Conservation (phyloP, 192 early-diverging fungal species). For the Backusella parvicylindrica region DNA sequence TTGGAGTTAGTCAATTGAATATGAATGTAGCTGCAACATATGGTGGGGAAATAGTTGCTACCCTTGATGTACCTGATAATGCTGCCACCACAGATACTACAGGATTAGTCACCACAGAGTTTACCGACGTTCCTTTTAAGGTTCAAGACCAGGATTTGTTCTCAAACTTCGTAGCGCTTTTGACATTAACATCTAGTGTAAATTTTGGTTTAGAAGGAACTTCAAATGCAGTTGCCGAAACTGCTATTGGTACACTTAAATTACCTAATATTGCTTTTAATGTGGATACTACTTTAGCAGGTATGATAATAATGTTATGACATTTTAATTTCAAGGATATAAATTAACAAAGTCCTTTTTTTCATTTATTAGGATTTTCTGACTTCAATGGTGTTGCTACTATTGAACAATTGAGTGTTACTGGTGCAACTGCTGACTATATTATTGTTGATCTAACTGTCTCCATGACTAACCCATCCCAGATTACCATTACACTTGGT, state of each 20-base stretch:
- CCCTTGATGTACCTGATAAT: constrained; percentile 25
- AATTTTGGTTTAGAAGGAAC: constrained; percentile 27
- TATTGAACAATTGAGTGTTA: background rate
- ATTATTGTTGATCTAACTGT: background rate
- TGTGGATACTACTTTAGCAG: constrained; percentile 32
- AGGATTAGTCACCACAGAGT: constrained; percentile 18
- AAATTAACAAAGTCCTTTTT: background rate
- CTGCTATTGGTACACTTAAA: constrained; percentile 34
- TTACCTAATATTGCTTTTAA: constrained; percentile 38
- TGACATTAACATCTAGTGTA: constrained; percentile 17
- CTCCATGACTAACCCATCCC: constrained; percentile 41
- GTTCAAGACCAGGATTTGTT: constrained; percentile 16
- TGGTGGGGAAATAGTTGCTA: constrained; percentile 19
- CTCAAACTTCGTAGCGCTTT: constrained; percentile 16
- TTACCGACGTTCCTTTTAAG: constrained; percentile 29
- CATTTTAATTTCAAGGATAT: background rate
- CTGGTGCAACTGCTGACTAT: background rate
- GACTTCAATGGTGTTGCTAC: constrained; percentile 21
- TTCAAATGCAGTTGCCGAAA: constrained; percentile 24
- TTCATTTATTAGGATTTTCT: constrained; percentile 13
- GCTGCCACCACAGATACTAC: constrained; percentile 20
- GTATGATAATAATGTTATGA: constrained; percentile 4
- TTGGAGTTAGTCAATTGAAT: constrained; percentile 12
- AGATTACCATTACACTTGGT: constrained; percentile 47
- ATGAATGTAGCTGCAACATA: constrained; percentile 28